These are phyloP conservation scores for Suhomyces maxii DNA, from an alignment of 1,139 yeast genomes.

Conservation along the genomic window DNA sequence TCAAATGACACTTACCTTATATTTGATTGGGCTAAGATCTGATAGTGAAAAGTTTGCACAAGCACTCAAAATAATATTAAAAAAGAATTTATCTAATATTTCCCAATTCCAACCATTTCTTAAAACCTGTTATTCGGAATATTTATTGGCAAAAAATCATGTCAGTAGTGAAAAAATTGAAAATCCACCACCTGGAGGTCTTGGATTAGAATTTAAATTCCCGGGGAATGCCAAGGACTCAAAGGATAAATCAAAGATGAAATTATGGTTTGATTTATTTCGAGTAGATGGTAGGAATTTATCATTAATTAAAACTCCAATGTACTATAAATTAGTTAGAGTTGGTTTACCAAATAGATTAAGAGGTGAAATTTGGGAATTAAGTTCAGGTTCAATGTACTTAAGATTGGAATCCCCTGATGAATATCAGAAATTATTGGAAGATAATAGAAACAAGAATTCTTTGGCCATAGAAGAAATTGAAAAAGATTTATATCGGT, in stretches of 20 bases:
- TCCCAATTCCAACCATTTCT: slow-evolving; percentile 64
- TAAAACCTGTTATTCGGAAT: slow-evolving; percentile 81
- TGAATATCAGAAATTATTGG: slow-evolving; percentile 58
- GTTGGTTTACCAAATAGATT: slow-evolving; percentile 91
- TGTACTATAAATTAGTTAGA: slow-evolving; percentile 77
- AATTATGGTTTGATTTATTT: slow-evolving; percentile 91
- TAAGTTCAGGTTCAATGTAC: slow-evolving; percentile 84
- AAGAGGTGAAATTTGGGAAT: slow-evolving; percentile 96
- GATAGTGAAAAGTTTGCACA: slow-evolving; percentile 81
- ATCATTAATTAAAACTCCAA: slow-evolving; percentile 69
- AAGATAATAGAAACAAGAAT: slow-evolving; percentile 57
- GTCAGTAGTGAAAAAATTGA: slow-evolving; percentile 45
- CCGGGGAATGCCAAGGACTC: slow-evolving; percentile 85
- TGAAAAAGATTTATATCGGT: slow-evolving; percentile 91
- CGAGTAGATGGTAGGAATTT: slow-evolving; percentile 82
- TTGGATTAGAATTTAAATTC: slow-evolving; percentile 78
- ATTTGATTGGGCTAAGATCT: slow-evolving; percentile 76
- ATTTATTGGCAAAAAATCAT: slow-evolving; percentile 64
- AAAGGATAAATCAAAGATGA: slow-evolving; percentile 82
- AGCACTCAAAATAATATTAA: slow-evolving; percentile 59
- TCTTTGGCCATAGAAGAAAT: slow-evolving; percentile 94
- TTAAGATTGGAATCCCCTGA: slow-evolving; percentile 62
- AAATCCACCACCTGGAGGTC: slow-evolving; percentile 75
- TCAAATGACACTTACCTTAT: slow-evolving; percentile 61
- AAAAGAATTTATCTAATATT: slow-evolving; percentile 64